Conservation (phyloP, 495 filamentous ascomycete genomes). For the Trichocladium uniseriatum region DNA sequence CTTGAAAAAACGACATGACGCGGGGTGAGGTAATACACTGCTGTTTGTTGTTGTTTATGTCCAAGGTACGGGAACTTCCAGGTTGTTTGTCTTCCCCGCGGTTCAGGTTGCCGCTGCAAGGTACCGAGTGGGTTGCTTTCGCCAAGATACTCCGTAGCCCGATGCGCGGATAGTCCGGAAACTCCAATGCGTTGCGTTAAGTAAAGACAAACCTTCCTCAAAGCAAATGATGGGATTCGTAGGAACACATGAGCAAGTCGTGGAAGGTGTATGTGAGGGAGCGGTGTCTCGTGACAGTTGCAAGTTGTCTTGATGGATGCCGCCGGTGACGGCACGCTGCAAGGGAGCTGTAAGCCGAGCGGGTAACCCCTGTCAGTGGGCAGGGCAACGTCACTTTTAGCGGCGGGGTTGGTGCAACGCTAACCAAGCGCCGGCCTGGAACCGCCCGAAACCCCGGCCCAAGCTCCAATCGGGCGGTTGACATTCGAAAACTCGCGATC, state of each 20-base stretch:
- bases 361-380: background rate
- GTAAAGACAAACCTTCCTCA: no score
- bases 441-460: background rate
- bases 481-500: background rate
- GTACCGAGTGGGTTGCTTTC: no score
- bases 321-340: background rate
- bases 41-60: no score
- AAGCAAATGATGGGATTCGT: no score
- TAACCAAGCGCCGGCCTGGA: background rate
- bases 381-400: background rate
- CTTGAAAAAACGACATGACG: constrained; percentile 64
- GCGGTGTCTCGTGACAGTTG: background rate
- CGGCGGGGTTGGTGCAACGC: background rate
- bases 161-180: no score
- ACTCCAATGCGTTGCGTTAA: no score
- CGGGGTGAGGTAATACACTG: background rate
- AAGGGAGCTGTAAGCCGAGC: background rate
- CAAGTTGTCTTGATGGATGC: constrained; percentile 6
- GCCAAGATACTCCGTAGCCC: no score
- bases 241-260: no score
- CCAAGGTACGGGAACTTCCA: no score
- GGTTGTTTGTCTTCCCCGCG: no score
- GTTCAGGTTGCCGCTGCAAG: no score
- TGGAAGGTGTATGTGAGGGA: no score
- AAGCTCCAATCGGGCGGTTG: background rate